Conservation (phyloP, 495 filamentous ascomycete genomes). For the Bacidia gigantensis region DNA sequence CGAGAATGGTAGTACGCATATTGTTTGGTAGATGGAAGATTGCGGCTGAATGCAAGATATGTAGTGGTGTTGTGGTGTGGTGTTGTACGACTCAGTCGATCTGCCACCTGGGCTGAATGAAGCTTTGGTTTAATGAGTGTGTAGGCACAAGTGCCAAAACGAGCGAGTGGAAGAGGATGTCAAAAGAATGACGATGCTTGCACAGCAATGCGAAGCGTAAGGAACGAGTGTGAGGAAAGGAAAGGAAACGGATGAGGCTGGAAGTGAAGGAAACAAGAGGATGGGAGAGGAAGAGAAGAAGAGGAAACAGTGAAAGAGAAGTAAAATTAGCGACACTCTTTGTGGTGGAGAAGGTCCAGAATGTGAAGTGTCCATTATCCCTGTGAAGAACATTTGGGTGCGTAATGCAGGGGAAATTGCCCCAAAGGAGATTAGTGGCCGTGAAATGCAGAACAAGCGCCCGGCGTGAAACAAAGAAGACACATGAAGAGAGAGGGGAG, state of each 20-base stretch:
- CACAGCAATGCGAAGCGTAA: not conserved
- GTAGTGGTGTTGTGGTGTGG: not conserved
- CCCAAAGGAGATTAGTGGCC: not conserved
- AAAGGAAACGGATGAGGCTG: not conserved
- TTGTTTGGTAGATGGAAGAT: not conserved
- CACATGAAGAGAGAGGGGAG: not conserved
- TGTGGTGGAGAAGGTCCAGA: too few species aligned
- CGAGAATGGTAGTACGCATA: not conserved
- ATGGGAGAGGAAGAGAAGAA: not conserved
- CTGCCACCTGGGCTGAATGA: not conserved
- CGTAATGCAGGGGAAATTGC: not conserved
- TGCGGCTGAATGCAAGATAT: not conserved
- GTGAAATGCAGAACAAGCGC: not conserved
- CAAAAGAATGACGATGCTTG: conserved; percentile 1
- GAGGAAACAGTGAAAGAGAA: not conserved
- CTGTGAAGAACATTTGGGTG: too few species aligned
- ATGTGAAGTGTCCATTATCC: not conserved
- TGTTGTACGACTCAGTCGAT: not conserved
- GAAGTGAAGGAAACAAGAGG: not conserved
- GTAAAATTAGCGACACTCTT: not conserved
- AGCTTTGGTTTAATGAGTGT: not conserved
- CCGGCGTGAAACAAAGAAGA: not conserved
- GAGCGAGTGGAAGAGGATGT: not conserved
- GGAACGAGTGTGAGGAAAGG: not conserved
- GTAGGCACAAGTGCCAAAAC: not conserved